Conservation (phyloP, 2,329 filamentous ascomycete species). For the Metarhizium guizhouense region DNA sequence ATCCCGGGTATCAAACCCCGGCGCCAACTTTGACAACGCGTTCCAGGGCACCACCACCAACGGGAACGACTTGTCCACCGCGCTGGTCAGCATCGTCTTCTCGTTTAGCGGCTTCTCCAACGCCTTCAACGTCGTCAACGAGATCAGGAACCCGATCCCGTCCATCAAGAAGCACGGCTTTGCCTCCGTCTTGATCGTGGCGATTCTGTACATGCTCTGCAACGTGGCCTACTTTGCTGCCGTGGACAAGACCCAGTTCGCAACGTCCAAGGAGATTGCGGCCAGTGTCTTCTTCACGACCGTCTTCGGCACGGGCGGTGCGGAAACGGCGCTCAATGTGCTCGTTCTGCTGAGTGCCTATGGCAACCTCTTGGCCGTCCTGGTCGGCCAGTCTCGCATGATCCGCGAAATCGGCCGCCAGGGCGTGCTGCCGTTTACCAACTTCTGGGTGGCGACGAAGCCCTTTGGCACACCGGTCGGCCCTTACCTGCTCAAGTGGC, state of each 20-base stretch:
- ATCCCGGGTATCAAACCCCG: neutral
- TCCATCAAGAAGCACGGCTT: slow-evolving; percentile 39
- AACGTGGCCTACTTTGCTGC: slow-evolving; percentile 55
- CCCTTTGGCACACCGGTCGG: slow-evolving; percentile 56
- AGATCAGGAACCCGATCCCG: slow-evolving; percentile 38
- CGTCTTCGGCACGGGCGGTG: slow-evolving; percentile 39
- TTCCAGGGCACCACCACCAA: no score
- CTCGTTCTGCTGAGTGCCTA: slow-evolving; percentile 48
- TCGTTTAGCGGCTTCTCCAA: slow-evolving; percentile 50
- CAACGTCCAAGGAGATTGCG: slow-evolving; percentile 34
- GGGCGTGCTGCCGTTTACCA: slow-evolving; percentile 26
- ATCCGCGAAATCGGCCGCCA: no score
- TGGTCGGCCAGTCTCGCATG: no score
- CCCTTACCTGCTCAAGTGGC: slow-evolving; percentile 49
- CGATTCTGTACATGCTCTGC: slow-evolving; percentile 46
- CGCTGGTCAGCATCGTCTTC: slow-evolving; percentile 50
- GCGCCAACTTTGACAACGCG: no score
- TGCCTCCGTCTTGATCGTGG: slow-evolving; percentile 40
- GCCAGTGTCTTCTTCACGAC: slow-evolving; percentile 47
- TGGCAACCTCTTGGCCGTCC: slow-evolving; percentile 36
- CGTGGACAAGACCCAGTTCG: slow-evolving; percentile 16
- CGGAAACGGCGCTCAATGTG: slow-evolving; percentile 46
- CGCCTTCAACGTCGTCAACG: slow-evolving; percentile 53
- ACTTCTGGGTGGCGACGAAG: slow-evolving; percentile 53
- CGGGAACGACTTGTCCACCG: slow-evolving; percentile 30